Base-by-base conservation (phyloP, 257 asterid species). In the Petrea volubilis region DNA sequence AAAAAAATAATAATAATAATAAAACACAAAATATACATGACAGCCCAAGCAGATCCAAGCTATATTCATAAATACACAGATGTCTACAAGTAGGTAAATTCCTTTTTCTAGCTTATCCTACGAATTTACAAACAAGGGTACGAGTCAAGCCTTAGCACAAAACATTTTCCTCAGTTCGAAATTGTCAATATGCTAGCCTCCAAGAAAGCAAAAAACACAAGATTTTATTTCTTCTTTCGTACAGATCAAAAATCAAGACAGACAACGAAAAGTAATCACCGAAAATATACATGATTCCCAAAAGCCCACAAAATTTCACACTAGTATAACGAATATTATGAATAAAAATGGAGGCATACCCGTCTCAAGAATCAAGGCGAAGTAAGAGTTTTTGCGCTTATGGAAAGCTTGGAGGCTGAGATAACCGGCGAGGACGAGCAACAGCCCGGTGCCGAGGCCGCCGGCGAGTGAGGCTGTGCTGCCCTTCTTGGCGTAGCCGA, bases 351-450 rank as follows among this genome's bases (percentile, higher is more conserved):
- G 73, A 68, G 57, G 46, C 81, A 21, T 76, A 90, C 99, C 97
- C 17, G 97, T 88, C 78, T 95, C 87, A 33, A 95, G 92, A 75
- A 90, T 67, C 56, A 81, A 82, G 34, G 96, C 92, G 23, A 88
- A 60, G 77, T 85, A 88, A 44, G 99, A 95, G 68, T 84, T 95
- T 76, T 77, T 88, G 80, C 92, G 93, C 65, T 87, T 92, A 28
- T 87, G 91, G 71, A 80, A 95, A 25, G 98, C 97, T 73, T 92
- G 96, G 41, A 95, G 92, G 53, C 98, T 95, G 81, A 95, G 83
- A 59, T 90, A 92, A 40, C 97, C 98, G 62, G 99, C 99, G 40
- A 92, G 86, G 61, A 92, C 31, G 65, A 95, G 91, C 62, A 88
- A 73, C 55, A 78, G 57, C 64, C 97, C 99, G 17, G 98, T 70